Percentiles rank a stretch among this genome's conserved stretches.
These are phyloP conservation scores for Diaporthe ilicicola DNA, from an alignment of 2,329 filamentous ascomycete genomes.

Conservation along the genomic window DNA sequence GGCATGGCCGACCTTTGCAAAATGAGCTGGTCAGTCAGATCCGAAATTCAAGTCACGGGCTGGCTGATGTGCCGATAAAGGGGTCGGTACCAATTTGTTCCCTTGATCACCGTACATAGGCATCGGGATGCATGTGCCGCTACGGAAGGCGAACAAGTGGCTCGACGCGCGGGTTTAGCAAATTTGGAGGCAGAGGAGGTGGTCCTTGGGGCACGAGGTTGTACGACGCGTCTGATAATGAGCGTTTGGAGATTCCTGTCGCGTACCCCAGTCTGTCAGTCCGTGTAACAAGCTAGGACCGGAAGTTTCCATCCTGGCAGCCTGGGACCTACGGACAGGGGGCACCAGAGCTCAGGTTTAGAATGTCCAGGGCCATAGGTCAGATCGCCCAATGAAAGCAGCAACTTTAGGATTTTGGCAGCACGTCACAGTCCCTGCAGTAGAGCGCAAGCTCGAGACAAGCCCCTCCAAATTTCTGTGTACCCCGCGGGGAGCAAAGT, in stretches of 20 bases:
- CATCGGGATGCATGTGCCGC: constrained; percentile 28
- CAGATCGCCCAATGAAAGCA: constrained; percentile 7
- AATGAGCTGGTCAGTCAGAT: constrained; percentile 33
- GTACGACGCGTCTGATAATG: constrained; percentile 13
- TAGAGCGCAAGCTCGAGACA: constrained; percentile 24
- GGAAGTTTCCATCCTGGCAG: background rate
- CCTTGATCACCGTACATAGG: constrained; percentile 88
- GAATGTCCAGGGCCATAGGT: background rate
- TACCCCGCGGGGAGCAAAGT: constrained; percentile 28
- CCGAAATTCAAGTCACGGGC: background rate
- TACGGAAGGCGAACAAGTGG: background rate
- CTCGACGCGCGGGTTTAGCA: background rate
- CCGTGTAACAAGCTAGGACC: background rate
- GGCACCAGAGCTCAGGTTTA: background rate
- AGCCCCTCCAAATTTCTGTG: constrained; percentile 29
- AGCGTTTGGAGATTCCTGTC: constrained; percentile 3
- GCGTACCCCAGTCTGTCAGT: constrained; percentile 10
- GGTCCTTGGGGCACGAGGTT: background rate
- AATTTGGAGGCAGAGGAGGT: background rate
- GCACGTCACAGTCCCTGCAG: constrained; percentile 28
- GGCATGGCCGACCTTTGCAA: constrained; percentile 85
- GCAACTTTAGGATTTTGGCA: constrained; percentile 14
- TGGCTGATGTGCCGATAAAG: background rate
- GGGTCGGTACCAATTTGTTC: constrained; percentile 76
- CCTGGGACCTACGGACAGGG: background rate